Base-by-base conservation (phyloP, 345 rosid species). In the Lepidium didymum region DNA sequence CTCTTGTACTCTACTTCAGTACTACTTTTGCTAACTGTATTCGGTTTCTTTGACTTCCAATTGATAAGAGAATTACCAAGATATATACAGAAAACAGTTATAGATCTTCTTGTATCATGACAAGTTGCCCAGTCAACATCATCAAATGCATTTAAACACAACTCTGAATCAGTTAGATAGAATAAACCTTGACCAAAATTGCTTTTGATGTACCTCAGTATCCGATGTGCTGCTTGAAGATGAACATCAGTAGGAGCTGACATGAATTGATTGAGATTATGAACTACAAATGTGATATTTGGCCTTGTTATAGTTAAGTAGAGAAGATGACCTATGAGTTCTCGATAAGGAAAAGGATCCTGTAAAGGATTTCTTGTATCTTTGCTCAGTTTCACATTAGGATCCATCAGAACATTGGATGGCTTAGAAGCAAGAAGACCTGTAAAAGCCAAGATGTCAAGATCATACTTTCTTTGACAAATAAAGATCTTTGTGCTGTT, bases 401-500 rank as follows among this genome's bases (percentile, higher is more conserved):
- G 56, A 52, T 29, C 36, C 56, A 29, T 51, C 0, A 12, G 56
- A 0, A 29, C 31, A 0, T 6, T 6, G 0, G 36, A 12, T 0
- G 56, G 56, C 0, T 52, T 52, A 1, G 21, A 52, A 0, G 12
- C 37, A 0, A 1, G 2, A 0, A 52, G 0, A 1, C 37, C 7
- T 0, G 19, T 29, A 1, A 6, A 4, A 5, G 31, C 21, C 3
- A 52, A 3, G 0, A 52, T 0, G 1, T 29, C 31, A 2, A 29
- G 21, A 1, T 37, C 37, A 52, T 52, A 52, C 0, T 52, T 52
- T 0, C 56, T 0, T 0, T 29, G 38, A 4, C 37, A 52, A 0
- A 52, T 37, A 0, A 12, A 52, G 0, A 52, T 29, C 0, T 12
- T 21, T 0, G 2, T 3, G 0, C 12, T n/a, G 0, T 36, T 29